phyloP scores from a whole-genome alignment of 2,329 filamentous ascomycete genomes.

The Akanthomyces lecanii region DNA sequence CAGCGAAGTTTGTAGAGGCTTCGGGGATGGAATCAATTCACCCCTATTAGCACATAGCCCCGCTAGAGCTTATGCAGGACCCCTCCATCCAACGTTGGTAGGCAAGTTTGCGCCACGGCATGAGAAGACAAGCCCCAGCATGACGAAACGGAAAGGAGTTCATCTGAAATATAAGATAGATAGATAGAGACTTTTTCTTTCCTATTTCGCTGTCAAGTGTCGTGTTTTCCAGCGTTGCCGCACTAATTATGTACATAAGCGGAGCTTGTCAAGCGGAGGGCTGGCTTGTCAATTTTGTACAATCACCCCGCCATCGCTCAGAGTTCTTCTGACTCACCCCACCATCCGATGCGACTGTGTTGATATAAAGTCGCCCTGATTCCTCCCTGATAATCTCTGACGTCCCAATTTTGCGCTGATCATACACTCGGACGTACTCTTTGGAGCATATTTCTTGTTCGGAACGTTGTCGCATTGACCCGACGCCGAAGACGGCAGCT shows the following conservation, averaged over 20 bases:
- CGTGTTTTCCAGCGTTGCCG: background rate
- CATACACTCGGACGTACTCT: background rate
- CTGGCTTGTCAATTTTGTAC: conserved; percentile 10
- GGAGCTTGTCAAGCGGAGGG: conserved; percentile 1
- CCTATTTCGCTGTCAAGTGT: no score
- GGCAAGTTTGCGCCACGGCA: background rate
- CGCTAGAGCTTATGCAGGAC: background rate
- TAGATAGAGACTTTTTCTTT: background rate
- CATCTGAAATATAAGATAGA: background rate
- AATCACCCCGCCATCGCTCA: conserved; percentile 17
- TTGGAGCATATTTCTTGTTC: background rate
- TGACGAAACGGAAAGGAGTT: no score
- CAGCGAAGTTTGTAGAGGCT: conserved; percentile 17
- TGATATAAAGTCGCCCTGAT: conserved; percentile 1
- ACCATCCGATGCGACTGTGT: conserved; percentile 6
- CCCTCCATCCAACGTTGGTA: background rate
- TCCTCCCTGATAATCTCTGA: background rate
- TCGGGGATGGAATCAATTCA: background rate
- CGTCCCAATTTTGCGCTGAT: background rate
- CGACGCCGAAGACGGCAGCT: conserved; percentile 5
- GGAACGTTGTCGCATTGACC: background rate
- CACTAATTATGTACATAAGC: conserved; percentile 16
- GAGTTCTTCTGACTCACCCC: conserved; percentile 16
- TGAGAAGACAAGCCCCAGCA: no score
- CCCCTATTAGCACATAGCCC: conserved; percentile 11